Base-by-base conservation (phyloP, 2,329 filamentous ascomycete genomes). In the Beauveria sp. region DNA sequence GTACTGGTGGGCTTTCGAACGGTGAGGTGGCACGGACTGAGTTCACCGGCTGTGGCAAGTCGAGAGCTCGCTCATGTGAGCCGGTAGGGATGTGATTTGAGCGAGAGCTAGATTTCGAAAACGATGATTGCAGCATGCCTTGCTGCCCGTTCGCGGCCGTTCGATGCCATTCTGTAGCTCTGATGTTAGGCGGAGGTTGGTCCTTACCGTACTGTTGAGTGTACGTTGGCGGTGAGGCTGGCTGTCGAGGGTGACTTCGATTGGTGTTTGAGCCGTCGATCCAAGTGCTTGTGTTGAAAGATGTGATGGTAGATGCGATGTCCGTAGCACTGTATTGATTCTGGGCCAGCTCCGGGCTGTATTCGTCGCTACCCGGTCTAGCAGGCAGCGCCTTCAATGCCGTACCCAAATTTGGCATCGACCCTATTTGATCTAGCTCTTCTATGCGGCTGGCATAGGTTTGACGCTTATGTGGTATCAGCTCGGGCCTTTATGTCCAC, bases 371-470 rank as follows among this genome's bases (percentile, higher is more conserved):
- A 67, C 86, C 86, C 0, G 86, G 86, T 22, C 83, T 77, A 5
- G 80, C 85, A 38, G 93, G 93, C 10, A 98, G 79, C 28, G 89
- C 88, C 72, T 96, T 97, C 56, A 85, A 86, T 59, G 83, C 82
- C 65, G 79, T 66, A 22, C 68, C 67, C 65, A 76, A 52, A 10
- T 49, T 67, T 67, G 80, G 69, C 73, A 81, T 72, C 74, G 86
- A 80, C 67, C 86, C 79, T 69, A 95, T 84, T 65, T 88, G 86
- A 68, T 89, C 85, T 46, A 99, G 79, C 73, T 99, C 95, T 53
- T 88, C 87, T 67, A 98, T 96, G 61, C 95, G 88, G 62, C 88
- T 91, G 57, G 88, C 91, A 73, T 99, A 99, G 1, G 93, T 97
- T 66, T 88, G 86, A 69, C 91, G 88, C 91, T 96, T 68, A 43